These are phyloP conservation scores for Thermomucor indicae-seudaticae DNA, from an alignment of 371 early-diverging fungal species.

Conservation along the genomic window DNA sequence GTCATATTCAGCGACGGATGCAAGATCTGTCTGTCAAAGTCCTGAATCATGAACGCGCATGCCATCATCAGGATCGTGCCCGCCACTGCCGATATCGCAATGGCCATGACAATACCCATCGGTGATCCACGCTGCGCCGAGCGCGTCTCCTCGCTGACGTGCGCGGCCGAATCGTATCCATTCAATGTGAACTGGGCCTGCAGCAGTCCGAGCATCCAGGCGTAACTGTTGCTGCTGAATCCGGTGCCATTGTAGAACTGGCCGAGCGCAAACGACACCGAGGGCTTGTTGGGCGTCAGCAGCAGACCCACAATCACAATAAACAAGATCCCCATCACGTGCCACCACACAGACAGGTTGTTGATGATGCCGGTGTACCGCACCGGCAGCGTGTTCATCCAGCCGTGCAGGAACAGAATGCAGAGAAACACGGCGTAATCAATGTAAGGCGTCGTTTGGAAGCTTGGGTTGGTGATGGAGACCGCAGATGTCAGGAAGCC, in stretches of 20 bases:
- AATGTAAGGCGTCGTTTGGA: constrained; percentile 19
- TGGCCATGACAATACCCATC: constrained; percentile 53
- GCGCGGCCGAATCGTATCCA: constrained; percentile 75
- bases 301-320: constrained; percentile 26
- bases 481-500: constrained; percentile 47
- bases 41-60: constrained; percentile 54
- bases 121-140: constrained; percentile 64
- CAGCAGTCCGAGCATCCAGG: constrained; percentile 42
- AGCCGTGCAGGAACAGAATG: constrained; percentile 37
- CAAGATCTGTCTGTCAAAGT: constrained; percentile 50
- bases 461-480: constrained; percentile 40
- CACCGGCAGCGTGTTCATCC: constrained; percentile 42
- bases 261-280: too few relatives aligned
- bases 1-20: constrained; percentile 31
- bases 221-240: constrained; percentile 35
- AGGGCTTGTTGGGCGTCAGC: constrained; percentile 35
- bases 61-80: constrained; percentile 56
- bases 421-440: constrained; percentile 38
- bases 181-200: constrained; percentile 53
- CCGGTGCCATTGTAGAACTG: constrained; percentile 43
- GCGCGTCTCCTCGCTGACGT: constrained; percentile 75
- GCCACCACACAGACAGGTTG: constrained; percentile 42
- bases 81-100: constrained; percentile 49
- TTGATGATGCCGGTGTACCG: constrained; percentile 40
- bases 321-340: constrained; percentile 30